phyloP scores from a whole-genome alignment of 208 protist genomes.

The Perkinsela sp. region DNA sequence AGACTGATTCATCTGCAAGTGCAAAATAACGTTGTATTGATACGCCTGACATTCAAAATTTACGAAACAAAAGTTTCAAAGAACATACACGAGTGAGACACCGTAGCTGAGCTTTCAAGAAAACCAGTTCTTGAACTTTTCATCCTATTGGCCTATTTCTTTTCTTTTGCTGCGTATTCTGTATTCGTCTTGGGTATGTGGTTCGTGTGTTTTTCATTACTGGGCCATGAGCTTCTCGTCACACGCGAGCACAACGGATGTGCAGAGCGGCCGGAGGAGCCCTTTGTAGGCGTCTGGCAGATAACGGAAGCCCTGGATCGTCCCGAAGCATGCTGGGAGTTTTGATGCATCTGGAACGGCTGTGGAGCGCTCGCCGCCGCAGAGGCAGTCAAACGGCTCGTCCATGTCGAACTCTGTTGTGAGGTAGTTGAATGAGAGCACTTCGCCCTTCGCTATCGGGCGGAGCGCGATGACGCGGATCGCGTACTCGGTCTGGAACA shows the following conservation, averaged over 20 bases:
- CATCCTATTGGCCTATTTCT: no score
- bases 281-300: background rate
- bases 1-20: no score
- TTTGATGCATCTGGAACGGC: background rate
- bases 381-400: conserved; percentile 35
- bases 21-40: no score
- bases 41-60: no score
- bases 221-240: background rate
- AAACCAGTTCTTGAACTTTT: no score
- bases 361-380: conserved; percentile 7
- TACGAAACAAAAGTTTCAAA: no score
- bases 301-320: background rate
- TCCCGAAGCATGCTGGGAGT: background rate
- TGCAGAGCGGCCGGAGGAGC: background rate
- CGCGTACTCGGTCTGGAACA: conserved; percentile 8
- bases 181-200: no score
- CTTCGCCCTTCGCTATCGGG: conserved; percentile 22
- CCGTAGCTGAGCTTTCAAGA: no score
- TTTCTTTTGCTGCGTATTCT: no score
- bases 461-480: conserved; percentile 36
- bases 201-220: no score
- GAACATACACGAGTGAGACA: no score
- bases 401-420: conserved; percentile 63
- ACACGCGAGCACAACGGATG: background rate
- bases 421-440: conserved; percentile 59